Evolutionary conservation across 176 grass and related monocot species (phyloP), one percentile per base, ranked within the genome.

Genomic region (Oryza meridionalis): DNA sequence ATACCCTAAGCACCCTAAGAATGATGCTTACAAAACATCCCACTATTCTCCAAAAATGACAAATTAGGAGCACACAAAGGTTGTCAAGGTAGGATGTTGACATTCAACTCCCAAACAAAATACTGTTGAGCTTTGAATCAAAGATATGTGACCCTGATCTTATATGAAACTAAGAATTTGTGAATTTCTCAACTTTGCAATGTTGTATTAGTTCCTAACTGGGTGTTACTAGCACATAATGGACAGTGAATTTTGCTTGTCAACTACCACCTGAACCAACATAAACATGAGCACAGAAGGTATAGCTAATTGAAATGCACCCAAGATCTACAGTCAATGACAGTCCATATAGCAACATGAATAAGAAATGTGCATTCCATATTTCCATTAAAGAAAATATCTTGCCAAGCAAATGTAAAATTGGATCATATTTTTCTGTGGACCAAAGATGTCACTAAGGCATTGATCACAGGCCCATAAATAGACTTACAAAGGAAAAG

Each of bases 381-480:
- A 53, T 40, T 12, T 9, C 47, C 78, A 69, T 4, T 51, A 21
- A 59, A 43, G 42, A 43, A 71, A 40, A 61, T 7, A 51, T 32
- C 42, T 11, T 43, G 38, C 8, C 67, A 24, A 45, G 50, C 13
- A n/a, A 45, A 55, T n/a, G 2, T 53, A 5, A 55, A 55, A 67
- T 6, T 5, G 3, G 10, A 7, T 37, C 37, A 27, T 45, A 27
- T 45, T 78, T 65, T 66, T 53, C 11, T 74, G 3, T 73, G 27
- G 35, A 37, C 43, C 21, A 69, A 84, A 84, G 29, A 72, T 84
- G 63, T 35, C 35, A 35, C 37, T 74, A 40, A 75, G 63, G 50
- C 32, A 11, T 40, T 40, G 38, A 75, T 62, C 27, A 50, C 49
- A 81, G 26, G 42, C 22, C 22, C 65, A 75, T 11, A 70, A 44